phyloP scores from a whole-genome alignment of 306 rosid genomes.

The Mimosa pudica region DNA sequence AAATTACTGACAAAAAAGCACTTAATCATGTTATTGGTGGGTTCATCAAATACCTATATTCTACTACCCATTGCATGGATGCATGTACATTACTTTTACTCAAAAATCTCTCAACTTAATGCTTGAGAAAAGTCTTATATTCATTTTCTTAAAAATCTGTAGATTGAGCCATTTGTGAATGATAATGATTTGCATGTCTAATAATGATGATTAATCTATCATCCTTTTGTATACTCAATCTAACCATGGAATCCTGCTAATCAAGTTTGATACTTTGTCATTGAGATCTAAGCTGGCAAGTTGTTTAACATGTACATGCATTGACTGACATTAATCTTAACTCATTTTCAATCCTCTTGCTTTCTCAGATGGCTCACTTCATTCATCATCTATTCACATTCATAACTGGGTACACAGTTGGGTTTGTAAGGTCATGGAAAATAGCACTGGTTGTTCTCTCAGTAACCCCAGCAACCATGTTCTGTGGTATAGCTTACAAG shows the following conservation, averaged over 20 bases:
- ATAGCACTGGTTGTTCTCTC: slow-evolving; percentile 75
- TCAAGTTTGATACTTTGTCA: slow-evolving; percentile 25
- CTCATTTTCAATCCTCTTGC: background rate
- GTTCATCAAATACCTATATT: background rate
- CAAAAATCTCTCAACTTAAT: background rate
- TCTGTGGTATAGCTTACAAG: slow-evolving; percentile 85
- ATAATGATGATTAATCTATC: background rate
- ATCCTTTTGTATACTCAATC: background rate
- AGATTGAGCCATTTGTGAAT: background rate
- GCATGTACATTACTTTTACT: background rate
- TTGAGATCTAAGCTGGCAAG: slow-evolving; percentile 4
- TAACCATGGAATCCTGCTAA: background rate
- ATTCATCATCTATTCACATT: slow-evolving; percentile 75
- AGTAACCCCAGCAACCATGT: slow-evolving; percentile 85
- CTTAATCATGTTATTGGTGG: background rate
- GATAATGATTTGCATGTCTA: background rate
- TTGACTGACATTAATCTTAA: background rate
- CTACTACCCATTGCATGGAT: background rate
- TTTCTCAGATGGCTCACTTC: slow-evolving; percentile 90
- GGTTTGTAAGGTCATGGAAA: slow-evolving; percentile 82
- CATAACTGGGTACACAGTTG: slow-evolving; percentile 77
- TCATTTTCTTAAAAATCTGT: background rate
- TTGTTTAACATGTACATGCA: background rate
- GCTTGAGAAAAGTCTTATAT: background rate
- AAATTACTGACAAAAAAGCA: background rate